phyloP scores from a whole-genome alignment of 768 basidiomycete genomes.

The Hysterangium stoloniferum region DNA sequence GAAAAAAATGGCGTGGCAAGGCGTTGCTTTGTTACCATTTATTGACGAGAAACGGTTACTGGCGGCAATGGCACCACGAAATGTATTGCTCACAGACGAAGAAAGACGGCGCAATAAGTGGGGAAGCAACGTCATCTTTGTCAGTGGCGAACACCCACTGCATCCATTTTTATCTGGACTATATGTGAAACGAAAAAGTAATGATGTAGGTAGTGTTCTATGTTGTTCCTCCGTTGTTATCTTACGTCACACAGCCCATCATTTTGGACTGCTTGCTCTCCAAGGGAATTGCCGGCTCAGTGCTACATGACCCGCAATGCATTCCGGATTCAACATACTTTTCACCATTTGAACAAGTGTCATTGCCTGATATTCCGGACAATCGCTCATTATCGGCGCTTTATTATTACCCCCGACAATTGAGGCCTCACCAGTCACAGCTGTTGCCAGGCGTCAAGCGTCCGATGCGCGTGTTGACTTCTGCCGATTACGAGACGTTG shows the following conservation, averaged over 20 bases:
- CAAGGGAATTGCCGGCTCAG: conserved; percentile 71
- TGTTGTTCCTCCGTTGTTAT: not conserved
- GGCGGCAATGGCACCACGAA: conserved; percentile 64
- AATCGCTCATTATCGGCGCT: conserved; percentile 82
- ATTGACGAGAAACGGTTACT: conserved; percentile 82
- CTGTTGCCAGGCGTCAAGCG: conserved; percentile 67
- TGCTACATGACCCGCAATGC: conserved; percentile 79
- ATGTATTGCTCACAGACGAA: conserved; percentile 67
- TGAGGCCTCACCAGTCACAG: conserved; percentile 76
- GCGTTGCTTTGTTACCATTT: conserved; percentile 93
- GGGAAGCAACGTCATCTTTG: conserved; percentile 79
- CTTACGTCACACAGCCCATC: conserved; percentile 48
- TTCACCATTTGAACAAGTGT: conserved; percentile 52
- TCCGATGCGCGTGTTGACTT: conserved; percentile 50
- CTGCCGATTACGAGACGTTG: conserved; percentile 63
- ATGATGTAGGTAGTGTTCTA: conserved; percentile 53
- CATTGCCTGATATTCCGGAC: conserved; percentile 72
- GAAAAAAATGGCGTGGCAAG: conserved; percentile 99
- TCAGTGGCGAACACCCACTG: conserved; percentile 75
- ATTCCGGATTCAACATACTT: conserved; percentile 90
- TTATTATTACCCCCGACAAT: conserved; percentile 86
- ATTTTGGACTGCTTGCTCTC: conserved; percentile 61
- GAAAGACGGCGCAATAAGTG: conserved; percentile 79
- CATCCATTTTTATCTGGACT: conserved; percentile 84
- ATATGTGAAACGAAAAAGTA: conserved; percentile 82